These are phyloP conservation scores for Geotrichum fermentans DNA, from an alignment of 1,139 yeast genomes.

Conservation along the genomic window DNA sequence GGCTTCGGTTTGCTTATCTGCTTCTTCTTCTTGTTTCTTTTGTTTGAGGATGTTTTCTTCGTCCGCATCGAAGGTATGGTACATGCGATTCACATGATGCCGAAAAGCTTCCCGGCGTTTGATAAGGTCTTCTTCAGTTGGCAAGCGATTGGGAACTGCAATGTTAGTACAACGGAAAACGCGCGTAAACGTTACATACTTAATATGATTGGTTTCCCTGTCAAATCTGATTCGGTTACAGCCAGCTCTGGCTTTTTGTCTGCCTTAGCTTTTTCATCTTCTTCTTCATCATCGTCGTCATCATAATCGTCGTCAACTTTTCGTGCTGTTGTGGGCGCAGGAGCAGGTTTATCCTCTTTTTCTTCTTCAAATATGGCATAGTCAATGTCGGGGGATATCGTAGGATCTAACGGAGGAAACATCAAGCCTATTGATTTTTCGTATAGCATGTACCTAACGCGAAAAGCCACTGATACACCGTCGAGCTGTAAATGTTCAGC, in stretches of 20 bases:
- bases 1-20: slow-evolving; percentile 63
- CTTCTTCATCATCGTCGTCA: slow-evolving; percentile 29
- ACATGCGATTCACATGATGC: slow-evolving; percentile 40
- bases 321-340: slow-evolving; percentile 20
- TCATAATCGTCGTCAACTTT: slow-evolving; percentile 33
- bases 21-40: slow-evolving; percentile 64
- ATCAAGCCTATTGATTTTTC: slow-evolving; percentile 36
- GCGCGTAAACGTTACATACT: slow-evolving; percentile 19
- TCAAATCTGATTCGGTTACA: slow-evolving; percentile 8
- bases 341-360: slow-evolving; percentile 18
- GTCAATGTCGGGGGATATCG: slow-evolving; percentile 28
- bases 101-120: slow-evolving; percentile 20
- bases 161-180: slow-evolving; percentile 4
- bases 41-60: slow-evolving; percentile 72
- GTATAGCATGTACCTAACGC: slow-evolving; percentile 42
- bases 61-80: slow-evolving; percentile 82
- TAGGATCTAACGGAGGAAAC: slow-evolving; percentile 29
- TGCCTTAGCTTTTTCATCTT: slow-evolving; percentile 17
- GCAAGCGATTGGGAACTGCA: slow-evolving; percentile 20
- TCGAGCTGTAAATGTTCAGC: slow-evolving; percentile 28
- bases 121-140: slow-evolving; percentile 25
- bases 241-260: slow-evolving; percentile 14
- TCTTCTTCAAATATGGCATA: slow-evolving; percentile 32
- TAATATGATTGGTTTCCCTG: slow-evolving; percentile 18
- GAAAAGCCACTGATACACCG: slow-evolving; percentile 36